These are phyloP conservation scores for Volvox africanus DNA, from an alignment of 139 green algal genomes.

Conservation along the genomic window DNA sequence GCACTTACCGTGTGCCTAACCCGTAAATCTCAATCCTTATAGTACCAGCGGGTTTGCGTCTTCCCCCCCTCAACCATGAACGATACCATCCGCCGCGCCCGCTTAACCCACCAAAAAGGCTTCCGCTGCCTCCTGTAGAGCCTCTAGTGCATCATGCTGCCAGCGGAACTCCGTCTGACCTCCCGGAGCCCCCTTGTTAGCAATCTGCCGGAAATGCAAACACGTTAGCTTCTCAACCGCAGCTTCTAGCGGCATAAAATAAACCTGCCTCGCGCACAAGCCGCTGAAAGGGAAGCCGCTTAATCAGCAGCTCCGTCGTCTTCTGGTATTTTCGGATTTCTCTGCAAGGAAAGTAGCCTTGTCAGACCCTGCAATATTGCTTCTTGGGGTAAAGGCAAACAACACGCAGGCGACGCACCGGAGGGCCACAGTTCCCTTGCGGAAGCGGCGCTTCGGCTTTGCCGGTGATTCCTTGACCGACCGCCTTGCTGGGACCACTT, in stretches of 20 bases:
- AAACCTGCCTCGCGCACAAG: slow-evolving; percentile 56
- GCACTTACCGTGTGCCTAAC: too few species aligned
- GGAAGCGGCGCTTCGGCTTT: slow-evolving; percentile 20
- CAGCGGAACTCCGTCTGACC: slow-evolving; percentile 95
- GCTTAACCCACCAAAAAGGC: slow-evolving; percentile 89
- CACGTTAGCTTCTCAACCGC: background rate
- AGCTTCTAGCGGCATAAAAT: background rate
- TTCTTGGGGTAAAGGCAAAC: too few species aligned
- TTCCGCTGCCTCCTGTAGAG: slow-evolving; percentile 97
- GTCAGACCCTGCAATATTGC: too few species aligned
- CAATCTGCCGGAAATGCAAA: slow-evolving; percentile 8
- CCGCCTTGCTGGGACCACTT: background rate
- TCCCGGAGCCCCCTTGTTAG: slow-evolving; percentile 60
- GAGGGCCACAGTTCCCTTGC: slow-evolving; percentile 25
- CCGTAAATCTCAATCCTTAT: too few species aligned
- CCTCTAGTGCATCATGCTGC: slow-evolving; percentile 79
- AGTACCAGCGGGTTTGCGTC: too few species aligned
- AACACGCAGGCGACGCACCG: background rate
- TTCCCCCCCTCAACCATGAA: too few species aligned
- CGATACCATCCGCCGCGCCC: too few species aligned
- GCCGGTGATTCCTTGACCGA: background rate
- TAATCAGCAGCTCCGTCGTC: slow-evolving; percentile 93
- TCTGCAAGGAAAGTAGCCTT: slow-evolving; percentile 4
- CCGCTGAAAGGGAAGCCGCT: slow-evolving; percentile 96
- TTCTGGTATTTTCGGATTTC: slow-evolving; percentile 97